Base-by-base conservation (phyloP, 2,329 filamentous ascomycete species). In the Diplodia seriata region DNA sequence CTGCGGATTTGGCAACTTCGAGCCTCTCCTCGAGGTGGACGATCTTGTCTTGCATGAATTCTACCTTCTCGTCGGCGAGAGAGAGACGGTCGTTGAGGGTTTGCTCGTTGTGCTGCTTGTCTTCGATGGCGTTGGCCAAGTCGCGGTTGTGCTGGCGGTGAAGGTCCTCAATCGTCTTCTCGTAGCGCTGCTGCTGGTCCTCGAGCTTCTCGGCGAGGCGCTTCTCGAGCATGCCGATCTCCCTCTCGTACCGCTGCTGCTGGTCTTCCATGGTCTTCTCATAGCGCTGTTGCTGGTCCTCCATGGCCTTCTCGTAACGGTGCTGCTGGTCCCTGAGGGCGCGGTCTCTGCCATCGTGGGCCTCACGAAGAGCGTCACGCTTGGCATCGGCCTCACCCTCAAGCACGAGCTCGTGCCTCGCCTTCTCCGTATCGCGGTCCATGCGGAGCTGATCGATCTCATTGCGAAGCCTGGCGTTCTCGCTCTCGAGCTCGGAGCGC, bases 1-100 rank as follows among this genome's bases (percentile, higher is more conserved):
- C 94, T 38, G 94, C 94, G 75, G 93, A 89, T 77, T 94, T 94
- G 29, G 94, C 90, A 72, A 98, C 91, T 73, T 96, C 90, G 18
- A 99, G 86, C 78, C 93, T 94, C 78, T 97, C 94, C 77, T 97
- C 93, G 1, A 98, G 85, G 73, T 96, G 91, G 4, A 86, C 81
- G 31, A 97, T 87, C 73, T 92, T 92, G 73, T 97, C 94, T 76
- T 96, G 90, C 26, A 96, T 87, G 76, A 96, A 91, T 73, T 93
- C 89, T 4, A 90, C 88, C 84, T 94, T 97, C 68, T 93, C 92
- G 9, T 94, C 88, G 0, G 93, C 92, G 68, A 98, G 85, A 71
- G 87, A 89, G 67, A 98, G 86, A 31, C 91, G 89, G 75, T 97
- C 93, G 57, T 91, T 86, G 53, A 96, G 86, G 76, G 94, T 91